Conservation (phyloP, 1,284 basidiomycete genomes). For the Spongiforma sp. region DNA sequence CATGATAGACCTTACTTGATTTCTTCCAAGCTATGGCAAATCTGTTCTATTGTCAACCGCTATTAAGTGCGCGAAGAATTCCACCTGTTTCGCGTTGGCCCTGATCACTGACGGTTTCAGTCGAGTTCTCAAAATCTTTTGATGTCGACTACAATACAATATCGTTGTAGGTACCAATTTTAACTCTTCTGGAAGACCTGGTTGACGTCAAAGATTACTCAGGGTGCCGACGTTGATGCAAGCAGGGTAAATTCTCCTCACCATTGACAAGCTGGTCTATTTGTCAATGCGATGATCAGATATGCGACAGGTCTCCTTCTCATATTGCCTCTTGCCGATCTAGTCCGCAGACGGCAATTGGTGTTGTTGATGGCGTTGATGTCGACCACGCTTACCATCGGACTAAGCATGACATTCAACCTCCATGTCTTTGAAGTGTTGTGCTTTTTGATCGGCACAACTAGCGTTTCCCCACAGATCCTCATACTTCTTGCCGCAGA, state of each 20-base stretch:
- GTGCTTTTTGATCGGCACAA: slow-evolving; percentile 60
- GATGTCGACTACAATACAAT: slow-evolving; percentile 60
- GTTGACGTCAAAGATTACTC: background rate
- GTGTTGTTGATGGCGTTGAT: slow-evolving; percentile 52
- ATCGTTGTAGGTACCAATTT: slow-evolving; percentile 47
- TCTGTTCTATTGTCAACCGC: slow-evolving; percentile 75
- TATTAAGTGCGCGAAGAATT: slow-evolving; percentile 55
- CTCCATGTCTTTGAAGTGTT: slow-evolving; percentile 59
- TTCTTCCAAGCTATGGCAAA: slow-evolving; percentile 56
- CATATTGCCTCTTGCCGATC: slow-evolving; percentile 69
- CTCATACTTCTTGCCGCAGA: slow-evolving; percentile 71
- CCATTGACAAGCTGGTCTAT: background rate
- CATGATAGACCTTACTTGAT: slow-evolving; percentile 10
- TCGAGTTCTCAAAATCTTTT: slow-evolving; percentile 60
- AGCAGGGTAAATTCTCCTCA: slow-evolving; percentile 45
- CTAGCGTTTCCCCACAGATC: slow-evolving; percentile 62
- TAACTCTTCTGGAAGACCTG: background rate
- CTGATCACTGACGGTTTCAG: slow-evolving; percentile 37
- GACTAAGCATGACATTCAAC: slow-evolving; percentile 55
- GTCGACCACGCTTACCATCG: slow-evolving; percentile 58
- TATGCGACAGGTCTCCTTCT: slow-evolving; percentile 65
- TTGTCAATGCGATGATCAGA: slow-evolving; percentile 33
- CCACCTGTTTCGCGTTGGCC: background rate
- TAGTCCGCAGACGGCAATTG: slow-evolving; percentile 63
- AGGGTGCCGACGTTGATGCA: slow-evolving; percentile 57